Evolutionary conservation across 2,329 filamentous ascomycete species (phyloP).

Genomic region (Colletotrichum chrysophilum): DNA sequence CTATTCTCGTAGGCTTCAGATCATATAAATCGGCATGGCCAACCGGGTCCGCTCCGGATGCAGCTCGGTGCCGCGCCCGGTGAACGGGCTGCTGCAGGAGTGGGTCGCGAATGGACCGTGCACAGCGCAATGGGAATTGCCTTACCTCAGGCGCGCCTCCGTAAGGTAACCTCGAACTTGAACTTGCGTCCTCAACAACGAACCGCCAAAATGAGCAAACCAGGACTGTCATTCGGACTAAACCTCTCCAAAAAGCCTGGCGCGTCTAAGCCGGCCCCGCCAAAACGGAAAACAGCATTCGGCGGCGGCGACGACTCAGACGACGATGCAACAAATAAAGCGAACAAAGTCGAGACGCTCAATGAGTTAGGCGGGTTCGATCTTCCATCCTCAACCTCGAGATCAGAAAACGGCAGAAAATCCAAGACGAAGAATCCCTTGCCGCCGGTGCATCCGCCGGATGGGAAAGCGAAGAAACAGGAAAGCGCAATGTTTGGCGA

Average conservation of each 20-base stretch:
- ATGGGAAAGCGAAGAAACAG: constrained; percentile 46
- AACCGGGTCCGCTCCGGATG: not conserved
- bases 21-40: not conserved
- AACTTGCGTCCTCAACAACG: not conserved
- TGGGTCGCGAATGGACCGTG: constrained; percentile 1
- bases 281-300: constrained; percentile 62
- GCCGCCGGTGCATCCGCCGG: constrained; percentile 43
- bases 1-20: no score
- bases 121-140: not conserved
- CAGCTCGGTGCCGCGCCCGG: not conserved
- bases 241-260: constrained; percentile 64
- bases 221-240: constrained; percentile 59
- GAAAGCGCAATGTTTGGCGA: constrained; percentile 62
- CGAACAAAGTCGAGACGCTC: constrained; percentile 58
- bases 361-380: constrained; percentile 62
- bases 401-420: constrained; percentile 32
- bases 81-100: not conserved
- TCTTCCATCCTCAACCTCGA: constrained; percentile 27
- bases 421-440: constrained; percentile 36
- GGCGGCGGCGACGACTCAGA: constrained; percentile 64
- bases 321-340: constrained; percentile 44
- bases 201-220: constrained; percentile 48
- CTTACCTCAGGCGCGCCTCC: not conserved
- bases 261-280: constrained; percentile 52
- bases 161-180: not conserved